These are phyloP conservation scores for Corynespora cassiicola DNA, from an alignment of 2,329 filamentous ascomycete genomes.

Conservation along the genomic window DNA sequence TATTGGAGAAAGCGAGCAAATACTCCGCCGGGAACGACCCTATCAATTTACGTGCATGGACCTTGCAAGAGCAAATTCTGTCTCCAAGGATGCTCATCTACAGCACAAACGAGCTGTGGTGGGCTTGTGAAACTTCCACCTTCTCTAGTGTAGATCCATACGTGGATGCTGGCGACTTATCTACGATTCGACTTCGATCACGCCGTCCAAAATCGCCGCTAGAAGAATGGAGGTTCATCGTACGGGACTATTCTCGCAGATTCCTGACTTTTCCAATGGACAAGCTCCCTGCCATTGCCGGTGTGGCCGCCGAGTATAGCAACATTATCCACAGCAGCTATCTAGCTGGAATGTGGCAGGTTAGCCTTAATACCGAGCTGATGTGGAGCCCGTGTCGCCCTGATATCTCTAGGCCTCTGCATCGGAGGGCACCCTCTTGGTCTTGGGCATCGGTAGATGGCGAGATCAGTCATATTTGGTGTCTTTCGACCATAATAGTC, in stretches of 20 bases:
- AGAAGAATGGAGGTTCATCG: constrained; percentile 12
- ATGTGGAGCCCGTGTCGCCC: constrained; percentile 18
- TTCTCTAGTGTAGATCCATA: not conserved
- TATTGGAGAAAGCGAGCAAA: constrained; percentile 8
- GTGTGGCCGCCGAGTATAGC: constrained; percentile 12
- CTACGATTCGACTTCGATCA: too few species aligned
- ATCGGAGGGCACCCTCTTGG: constrained; percentile 18
- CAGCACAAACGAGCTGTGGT: constrained; percentile 6
- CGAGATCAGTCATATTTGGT: constrained; percentile 15
- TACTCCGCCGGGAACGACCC: constrained; percentile 11
- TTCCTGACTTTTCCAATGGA: constrained; percentile 17
- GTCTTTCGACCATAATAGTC: not conserved
- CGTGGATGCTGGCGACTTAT: not conserved
- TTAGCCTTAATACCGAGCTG: constrained; percentile 9
- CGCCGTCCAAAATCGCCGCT: too few species aligned
- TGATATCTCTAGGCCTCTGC: constrained; percentile 15
- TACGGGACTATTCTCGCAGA: constrained; percentile 18
- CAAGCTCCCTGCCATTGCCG: constrained; percentile 16
- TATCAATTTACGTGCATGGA: constrained; percentile 15
- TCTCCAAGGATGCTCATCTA: constrained; percentile 8
- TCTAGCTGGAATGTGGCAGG: constrained; percentile 18
- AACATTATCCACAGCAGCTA: constrained; percentile 10
- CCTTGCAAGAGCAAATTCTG: constrained; percentile 14
- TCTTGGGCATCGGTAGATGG: constrained; percentile 19
- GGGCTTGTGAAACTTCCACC: constrained; percentile 3